Conservation (phyloP, 2,329 filamentous ascomycete genomes). For the Cladosporium cucumerinum region DNA sequence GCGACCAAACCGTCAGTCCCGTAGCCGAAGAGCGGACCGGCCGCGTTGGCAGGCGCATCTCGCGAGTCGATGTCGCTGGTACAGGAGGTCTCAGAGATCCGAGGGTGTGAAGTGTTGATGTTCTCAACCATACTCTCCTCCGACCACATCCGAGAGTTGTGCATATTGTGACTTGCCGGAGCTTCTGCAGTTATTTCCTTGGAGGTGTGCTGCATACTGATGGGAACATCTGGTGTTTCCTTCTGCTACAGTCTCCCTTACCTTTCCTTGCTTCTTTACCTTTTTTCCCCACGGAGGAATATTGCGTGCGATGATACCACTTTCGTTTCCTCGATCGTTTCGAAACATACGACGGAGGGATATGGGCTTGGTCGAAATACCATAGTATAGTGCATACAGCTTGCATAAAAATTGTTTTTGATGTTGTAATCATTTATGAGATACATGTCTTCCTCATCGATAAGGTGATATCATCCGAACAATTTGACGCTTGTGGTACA, state of each 20-base stretch:
- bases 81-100: conserved; percentile 16
- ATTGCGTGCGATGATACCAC: conserved; percentile 8
- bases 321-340: not conserved
- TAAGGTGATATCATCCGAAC: too few relatives aligned
- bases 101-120: not conserved
- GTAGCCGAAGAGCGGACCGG: conserved; percentile 5
- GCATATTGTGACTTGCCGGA: not conserved
- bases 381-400: not conserved
- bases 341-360: not conserved
- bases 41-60: conserved; percentile 1
- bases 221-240: not conserved
- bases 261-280: not conserved
- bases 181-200: not conserved
- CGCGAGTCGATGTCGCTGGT: conserved; percentile 17
- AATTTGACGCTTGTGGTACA: too few relatives aligned
- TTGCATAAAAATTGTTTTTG: not conserved
- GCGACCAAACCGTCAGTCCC: not conserved
- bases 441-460: too few relatives aligned
- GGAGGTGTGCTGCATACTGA: not conserved
- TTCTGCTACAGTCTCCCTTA: not conserved
- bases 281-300: not conserved
- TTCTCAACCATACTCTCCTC: not conserved
- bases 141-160: not conserved
- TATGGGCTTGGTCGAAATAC: not conserved
- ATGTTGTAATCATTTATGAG: not conserved